A percentile compares a stretch with the other conserved stretches of the same genome.
phyloP scores from a whole-genome alignment of 2,329 filamentous ascomycete species.

The Seiridium unicorne region DNA sequence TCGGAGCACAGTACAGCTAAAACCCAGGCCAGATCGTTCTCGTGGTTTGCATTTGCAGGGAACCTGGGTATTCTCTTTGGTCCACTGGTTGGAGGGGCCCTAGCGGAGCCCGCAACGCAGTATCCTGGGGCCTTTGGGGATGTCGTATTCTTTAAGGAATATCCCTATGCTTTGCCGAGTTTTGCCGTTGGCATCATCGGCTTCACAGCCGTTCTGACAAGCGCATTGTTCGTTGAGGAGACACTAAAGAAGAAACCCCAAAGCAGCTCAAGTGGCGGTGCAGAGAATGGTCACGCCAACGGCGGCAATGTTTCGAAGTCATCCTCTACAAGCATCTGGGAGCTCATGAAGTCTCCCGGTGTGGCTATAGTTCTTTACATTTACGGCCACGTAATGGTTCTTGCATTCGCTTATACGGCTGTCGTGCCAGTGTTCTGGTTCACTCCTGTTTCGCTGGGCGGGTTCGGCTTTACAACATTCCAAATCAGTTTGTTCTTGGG shows the following conservation, averaged over 20 bases:
- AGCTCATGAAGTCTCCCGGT: constrained; percentile 61
- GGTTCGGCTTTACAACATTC: constrained; percentile 59
- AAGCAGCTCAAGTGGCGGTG: constrained; percentile 15
- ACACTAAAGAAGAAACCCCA: constrained; percentile 38
- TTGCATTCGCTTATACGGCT: constrained; percentile 72
- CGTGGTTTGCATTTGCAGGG: constrained; percentile 72
- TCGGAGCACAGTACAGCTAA: constrained; percentile 67
- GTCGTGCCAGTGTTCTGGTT: constrained; percentile 68
- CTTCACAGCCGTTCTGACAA: constrained; percentile 49
- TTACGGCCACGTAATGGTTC: constrained; percentile 64
- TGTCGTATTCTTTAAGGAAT: constrained; percentile 57
- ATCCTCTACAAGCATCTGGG: constrained; percentile 39
- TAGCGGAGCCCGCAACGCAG: constrained; percentile 66
- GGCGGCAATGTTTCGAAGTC: not conserved
- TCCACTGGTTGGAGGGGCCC: constrained; percentile 65
- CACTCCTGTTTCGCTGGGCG: constrained; percentile 61
- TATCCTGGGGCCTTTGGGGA: constrained; percentile 58
- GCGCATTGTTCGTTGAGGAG: constrained; percentile 61
- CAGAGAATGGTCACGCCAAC: constrained; percentile 6
- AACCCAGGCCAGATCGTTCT: constrained; percentile 72
- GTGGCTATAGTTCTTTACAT: constrained; percentile 65
- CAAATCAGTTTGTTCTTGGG: constrained; percentile 68
- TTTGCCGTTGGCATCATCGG: constrained; percentile 57
- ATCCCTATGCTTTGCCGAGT: constrained; percentile 65
- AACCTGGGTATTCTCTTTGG: constrained; percentile 76